Percentiles rank a stretch among this genome's conserved stretches.
These are phyloP conservation scores for Solanum chacoense DNA, from an alignment of 305 asterid species.

Conservation along the genomic window DNA sequence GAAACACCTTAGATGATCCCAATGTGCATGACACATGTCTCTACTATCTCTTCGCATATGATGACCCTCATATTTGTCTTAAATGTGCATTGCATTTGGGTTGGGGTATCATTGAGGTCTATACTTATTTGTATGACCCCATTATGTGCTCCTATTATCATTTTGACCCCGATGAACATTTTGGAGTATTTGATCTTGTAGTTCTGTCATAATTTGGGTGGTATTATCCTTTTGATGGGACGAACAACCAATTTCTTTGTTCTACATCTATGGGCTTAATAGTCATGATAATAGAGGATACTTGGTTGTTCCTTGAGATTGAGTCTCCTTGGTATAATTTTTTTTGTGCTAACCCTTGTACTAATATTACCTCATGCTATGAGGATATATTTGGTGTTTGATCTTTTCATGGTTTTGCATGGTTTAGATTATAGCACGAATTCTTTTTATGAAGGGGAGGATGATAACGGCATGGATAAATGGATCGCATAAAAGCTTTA, in stretches of 20 bases:
- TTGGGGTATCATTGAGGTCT: background rate
- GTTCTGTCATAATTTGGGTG: background rate
- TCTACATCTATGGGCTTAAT: background rate
- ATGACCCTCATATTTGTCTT: background rate
- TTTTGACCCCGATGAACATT: background rate
- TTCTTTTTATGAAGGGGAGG: background rate
- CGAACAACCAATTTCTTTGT: background rate
- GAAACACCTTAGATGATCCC: background rate
- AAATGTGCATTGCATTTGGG: background rate
- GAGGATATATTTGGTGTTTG: background rate
- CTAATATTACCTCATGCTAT: background rate
- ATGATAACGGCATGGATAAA: background rate
- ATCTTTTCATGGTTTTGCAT: background rate
- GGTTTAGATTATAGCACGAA: background rate
- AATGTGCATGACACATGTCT: background rate
- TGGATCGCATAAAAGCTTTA: background rate
- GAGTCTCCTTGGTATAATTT: background rate
- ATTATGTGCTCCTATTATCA: background rate
- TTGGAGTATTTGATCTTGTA: background rate
- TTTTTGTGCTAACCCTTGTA: background rate
- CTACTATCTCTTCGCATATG: background rate
- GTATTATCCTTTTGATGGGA: background rate
- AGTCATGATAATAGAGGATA: background rate
- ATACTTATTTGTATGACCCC: background rate
- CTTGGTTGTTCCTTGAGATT: background rate